Evolutionary conservation across 164 flowering plant species (phyloP), one percentile per base, ranked within the genome.

Genomic region (Santalum album): DNA sequence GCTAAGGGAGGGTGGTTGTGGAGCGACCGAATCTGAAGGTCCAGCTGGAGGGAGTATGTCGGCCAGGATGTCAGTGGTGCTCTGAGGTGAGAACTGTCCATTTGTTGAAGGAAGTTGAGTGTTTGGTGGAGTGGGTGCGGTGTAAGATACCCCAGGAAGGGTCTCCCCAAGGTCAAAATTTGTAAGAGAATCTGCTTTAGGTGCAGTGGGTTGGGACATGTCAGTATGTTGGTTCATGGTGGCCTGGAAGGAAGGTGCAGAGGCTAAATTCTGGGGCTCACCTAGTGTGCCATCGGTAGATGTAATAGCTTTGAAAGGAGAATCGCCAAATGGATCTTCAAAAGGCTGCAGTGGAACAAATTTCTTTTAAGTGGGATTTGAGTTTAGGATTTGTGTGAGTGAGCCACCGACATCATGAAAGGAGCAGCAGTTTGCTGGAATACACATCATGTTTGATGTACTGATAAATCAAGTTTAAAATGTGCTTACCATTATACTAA

Each of bases 281-380:
- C 55, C 47, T 32, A 54, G 53, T 20, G 48, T 45, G 54, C 45
- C 56, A 21, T 76, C 70, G 39, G 69, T 27, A 9, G 94, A 65
- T 35, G 94, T 78, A 15, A 70, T n/a, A 58, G 97, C 96, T 69
- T 66, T 84, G 60, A 94, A 94, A 49, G 99, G 95, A 51, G 83
- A 53, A 50, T 90, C 95, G 4, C 99, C 97, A 73, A 94, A 94
- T 59, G 97, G 97, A 72, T 94, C 87, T 55, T 78, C 89, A 71
- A 72, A 73, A 38, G 83, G 42, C 98, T 92, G 88, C 66, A 50
- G 39, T 60, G 54, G 16, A 36, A 43, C 40, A 57, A 20, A 43
- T 5, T 22, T 4, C 4, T 29, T 38, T 11, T 38, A 0, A 38
- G 42, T 38, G 17, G 0, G 16, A 38, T 38, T n/a, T n/a, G n/a